These are phyloP conservation scores for Talaromyces islandicus DNA, from an alignment of 2,329 filamentous ascomycete species.

Conservation along the genomic window DNA sequence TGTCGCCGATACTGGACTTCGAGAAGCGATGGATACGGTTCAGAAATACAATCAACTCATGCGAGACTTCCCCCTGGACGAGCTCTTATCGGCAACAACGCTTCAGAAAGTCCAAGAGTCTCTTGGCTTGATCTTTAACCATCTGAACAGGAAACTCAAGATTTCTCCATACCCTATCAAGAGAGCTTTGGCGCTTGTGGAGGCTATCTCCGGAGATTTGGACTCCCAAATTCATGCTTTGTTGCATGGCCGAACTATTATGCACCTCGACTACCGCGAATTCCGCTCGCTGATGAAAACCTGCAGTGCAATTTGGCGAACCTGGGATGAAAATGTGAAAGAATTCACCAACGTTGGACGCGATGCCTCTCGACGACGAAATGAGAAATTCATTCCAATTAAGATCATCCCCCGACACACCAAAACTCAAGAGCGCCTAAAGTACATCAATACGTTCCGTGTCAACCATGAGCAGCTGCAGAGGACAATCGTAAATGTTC, in stretches of 20 bases:
- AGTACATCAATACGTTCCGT: conserved; percentile 90
- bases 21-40: conserved; percentile 91
- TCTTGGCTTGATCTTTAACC: conserved; percentile 80
- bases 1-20: conserved; percentile 87
- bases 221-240: conserved; percentile 80
- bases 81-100: conserved; percentile 86
- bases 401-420: conserved; percentile 86
- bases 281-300: conserved; percentile 81
- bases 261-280: conserved; percentile 87
- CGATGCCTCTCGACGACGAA: conserved; percentile 85
- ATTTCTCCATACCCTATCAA: conserved; percentile 94
- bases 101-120: conserved; percentile 84
- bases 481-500: conserved; percentile 92
- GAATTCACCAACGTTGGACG: conserved; percentile 97
- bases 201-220: conserved; percentile 90
- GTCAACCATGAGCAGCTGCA: conserved; percentile 97
- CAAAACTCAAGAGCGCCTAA: conserved; percentile 82
- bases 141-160: conserved; percentile 96
- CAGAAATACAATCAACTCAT: conserved; percentile 99
- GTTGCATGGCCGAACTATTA: conserved; percentile 77
- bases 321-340: conserved; percentile 94
- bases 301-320: conserved; percentile 77
- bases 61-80: conserved; percentile 94
- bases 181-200: conserved; percentile 86
- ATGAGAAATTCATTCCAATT: conserved; percentile 98